Evolutionary conservation across 805 yeast genomes (phyloP).

Genomic region (Brettanomyces naardenensis): DNA sequence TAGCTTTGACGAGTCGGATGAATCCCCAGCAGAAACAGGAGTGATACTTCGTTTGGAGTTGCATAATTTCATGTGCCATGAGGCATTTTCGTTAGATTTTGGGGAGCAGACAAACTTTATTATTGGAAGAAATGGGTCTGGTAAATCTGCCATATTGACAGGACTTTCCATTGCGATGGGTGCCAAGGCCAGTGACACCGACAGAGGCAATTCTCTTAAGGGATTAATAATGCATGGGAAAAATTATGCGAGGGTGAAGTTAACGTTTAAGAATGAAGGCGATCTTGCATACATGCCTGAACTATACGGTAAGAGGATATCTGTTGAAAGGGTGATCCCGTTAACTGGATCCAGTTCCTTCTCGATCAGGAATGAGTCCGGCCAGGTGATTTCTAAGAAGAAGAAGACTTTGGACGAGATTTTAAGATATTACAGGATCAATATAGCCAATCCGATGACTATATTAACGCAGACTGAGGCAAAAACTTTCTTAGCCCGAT

Average conservation of each 20-base stretch:
- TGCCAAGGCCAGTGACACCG: slow-evolving; percentile 80
- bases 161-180: slow-evolving; percentile 86
- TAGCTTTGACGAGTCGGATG: slow-evolving; percentile 13
- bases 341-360: slow-evolving; percentile 47
- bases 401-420: slow-evolving; percentile 62
- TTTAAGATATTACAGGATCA: slow-evolving; percentile 61
- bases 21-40: slow-evolving; percentile 47
- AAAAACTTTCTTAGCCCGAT: slow-evolving; percentile 73
- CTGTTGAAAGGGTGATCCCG: slow-evolving; percentile 59
- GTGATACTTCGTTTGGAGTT: slow-evolving; percentile 55
- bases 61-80: slow-evolving; percentile 86
- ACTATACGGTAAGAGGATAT: slow-evolving; percentile 59
- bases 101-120: slow-evolving; percentile 82
- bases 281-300: slow-evolving; percentile 57
- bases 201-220: slow-evolving; percentile 67
- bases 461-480: slow-evolving; percentile 93
- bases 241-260: slow-evolving; percentile 55
- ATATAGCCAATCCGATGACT: slow-evolving; percentile 86
- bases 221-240: slow-evolving; percentile 73
- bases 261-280: slow-evolving; percentile 59
- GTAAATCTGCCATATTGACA: slow-evolving; percentile 81
- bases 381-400: slow-evolving; percentile 49
- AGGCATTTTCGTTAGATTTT: slow-evolving; percentile 61
- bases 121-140: slow-evolving; percentile 87
- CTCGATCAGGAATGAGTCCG: slow-evolving; percentile 42